Percentiles rank a stretch among this genome's conserved stretches.
Evolutionary conservation across 106 monocot species (phyloP).

Genomic region (Phalaenopsis aphrodite): DNA sequence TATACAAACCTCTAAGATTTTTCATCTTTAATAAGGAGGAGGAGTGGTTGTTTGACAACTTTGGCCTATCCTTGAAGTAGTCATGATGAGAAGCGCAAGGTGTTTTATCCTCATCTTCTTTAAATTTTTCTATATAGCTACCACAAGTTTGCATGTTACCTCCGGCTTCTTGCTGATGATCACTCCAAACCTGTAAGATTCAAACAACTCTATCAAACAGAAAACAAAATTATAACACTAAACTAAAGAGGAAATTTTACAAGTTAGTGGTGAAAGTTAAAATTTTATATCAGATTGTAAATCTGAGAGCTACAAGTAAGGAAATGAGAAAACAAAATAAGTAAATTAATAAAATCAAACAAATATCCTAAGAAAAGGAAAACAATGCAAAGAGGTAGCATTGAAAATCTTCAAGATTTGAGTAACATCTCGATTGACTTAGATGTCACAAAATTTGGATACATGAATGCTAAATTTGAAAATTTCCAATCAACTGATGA

Average conservation of each 20-base stretch:
- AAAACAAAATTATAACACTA: background rate
- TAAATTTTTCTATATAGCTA: background rate
- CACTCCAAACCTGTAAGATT: background rate
- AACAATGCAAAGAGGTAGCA: background rate
- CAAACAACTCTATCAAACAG: background rate
- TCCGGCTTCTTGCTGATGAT: background rate
- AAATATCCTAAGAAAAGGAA: background rate
- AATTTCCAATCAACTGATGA: background rate
- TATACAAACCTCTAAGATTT: background rate
- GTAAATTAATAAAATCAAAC: background rate
- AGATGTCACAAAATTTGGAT: background rate
- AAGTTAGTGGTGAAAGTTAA: background rate
- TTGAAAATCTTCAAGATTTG: background rate
- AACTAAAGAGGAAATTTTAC: constrained; percentile 1
- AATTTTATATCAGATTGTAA: background rate
- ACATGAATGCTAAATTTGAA: background rate
- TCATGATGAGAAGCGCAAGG: background rate
- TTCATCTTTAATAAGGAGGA: background rate
- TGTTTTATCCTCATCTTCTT: background rate
- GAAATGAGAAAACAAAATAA: background rate
- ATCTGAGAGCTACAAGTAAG: background rate
- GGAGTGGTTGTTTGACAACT: background rate
- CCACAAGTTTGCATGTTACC: background rate
- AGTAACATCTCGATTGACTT: background rate
- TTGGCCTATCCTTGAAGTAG: background rate